These are phyloP conservation scores for Hanseniaspora valbyensis DNA, from an alignment of 805 yeast genomes.

Conservation along the genomic window DNA sequence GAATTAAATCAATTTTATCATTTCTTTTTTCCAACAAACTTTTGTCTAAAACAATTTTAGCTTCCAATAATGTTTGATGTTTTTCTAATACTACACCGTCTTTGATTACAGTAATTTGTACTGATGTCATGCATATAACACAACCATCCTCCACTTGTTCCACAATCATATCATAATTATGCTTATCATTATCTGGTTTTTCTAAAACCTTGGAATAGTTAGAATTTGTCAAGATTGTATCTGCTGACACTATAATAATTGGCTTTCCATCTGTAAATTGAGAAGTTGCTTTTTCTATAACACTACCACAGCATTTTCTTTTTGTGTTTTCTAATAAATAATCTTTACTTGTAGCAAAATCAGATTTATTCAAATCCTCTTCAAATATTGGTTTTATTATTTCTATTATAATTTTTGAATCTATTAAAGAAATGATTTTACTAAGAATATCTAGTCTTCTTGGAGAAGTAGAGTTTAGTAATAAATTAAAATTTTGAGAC, in stretches of 20 bases:
- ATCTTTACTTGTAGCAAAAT: slow-evolving; percentile 21
- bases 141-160: slow-evolving; percentile 1
- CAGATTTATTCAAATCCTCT: slow-evolving; percentile 56
- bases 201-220: slow-evolving; percentile 51
- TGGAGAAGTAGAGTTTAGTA: slow-evolving; percentile 76
- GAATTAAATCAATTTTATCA: slow-evolving; percentile 40
- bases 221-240: slow-evolving; percentile 56
- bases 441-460: slow-evolving; percentile 61
- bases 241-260: slow-evolving; percentile 51
- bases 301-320: neutral
- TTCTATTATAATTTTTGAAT: slow-evolving; percentile 25
- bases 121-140: slow-evolving; percentile 8
- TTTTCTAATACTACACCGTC: slow-evolving; percentile 11
- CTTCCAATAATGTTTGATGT: slow-evolving; percentile 33
- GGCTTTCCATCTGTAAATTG: slow-evolving; percentile 15
- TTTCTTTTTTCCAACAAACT: slow-evolving; percentile 27
- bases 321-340: neutral
- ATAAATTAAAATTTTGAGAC: slow-evolving; percentile 26
- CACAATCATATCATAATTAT: slow-evolving; percentile 27
- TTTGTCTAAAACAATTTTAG: slow-evolving; percentile 34
- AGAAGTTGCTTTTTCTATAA: neutral
- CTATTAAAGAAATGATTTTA: slow-evolving; percentile 39
- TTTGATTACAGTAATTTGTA: neutral
- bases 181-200: slow-evolving; percentile 55
- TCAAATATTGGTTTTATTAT: slow-evolving; percentile 58